A percentile compares a stretch with the other conserved stretches of the same genome.
Conservation (phyloP, 352 stramenopile species). For the Phytopythium montanum region DNA sequence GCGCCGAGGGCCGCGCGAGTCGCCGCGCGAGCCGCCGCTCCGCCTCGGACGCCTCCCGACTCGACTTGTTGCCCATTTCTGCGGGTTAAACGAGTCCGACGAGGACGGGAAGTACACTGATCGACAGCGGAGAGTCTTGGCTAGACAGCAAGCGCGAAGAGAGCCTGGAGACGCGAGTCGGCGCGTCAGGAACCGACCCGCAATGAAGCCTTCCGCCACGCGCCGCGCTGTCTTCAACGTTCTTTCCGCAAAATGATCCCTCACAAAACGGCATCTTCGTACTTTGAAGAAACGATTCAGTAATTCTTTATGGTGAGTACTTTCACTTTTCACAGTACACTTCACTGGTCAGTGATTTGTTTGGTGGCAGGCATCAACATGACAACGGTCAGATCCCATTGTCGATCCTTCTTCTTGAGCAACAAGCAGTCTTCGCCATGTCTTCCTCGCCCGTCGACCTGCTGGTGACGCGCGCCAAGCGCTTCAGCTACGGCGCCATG, state of each 20-base stretch:
- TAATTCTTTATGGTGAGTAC: background rate
- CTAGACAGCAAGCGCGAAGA: background rate
- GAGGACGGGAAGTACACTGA: background rate
- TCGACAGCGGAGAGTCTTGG: background rate
- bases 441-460: conserved; percentile 2
- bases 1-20: conserved; percentile 30
- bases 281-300: background rate
- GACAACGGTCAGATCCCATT: too few relatives aligned
- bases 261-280: conserved; percentile 3
- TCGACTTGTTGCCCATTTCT: conserved; percentile 69
- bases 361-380: too few relatives aligned
- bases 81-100: background rate
- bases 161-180: too few relatives aligned
- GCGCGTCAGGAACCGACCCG: background rate
- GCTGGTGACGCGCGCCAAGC: conserved; percentile 23
- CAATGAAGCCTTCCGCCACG: background rate
- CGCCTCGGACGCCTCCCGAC: conserved; percentile 23
- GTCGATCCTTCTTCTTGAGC: too few relatives aligned
- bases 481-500: conserved; percentile 26
- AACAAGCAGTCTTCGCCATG: conserved; percentile 3
- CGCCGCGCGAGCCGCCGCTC: conserved; percentile 40
- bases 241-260: conserved; percentile 1
- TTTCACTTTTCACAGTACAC: background rate
- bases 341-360: background rate
- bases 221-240: conserved; percentile 3